These are phyloP conservation scores for Paramecium tetraurelia DNA, from an alignment of 73 alveolate genomes.

Conservation along the genomic window DNA sequence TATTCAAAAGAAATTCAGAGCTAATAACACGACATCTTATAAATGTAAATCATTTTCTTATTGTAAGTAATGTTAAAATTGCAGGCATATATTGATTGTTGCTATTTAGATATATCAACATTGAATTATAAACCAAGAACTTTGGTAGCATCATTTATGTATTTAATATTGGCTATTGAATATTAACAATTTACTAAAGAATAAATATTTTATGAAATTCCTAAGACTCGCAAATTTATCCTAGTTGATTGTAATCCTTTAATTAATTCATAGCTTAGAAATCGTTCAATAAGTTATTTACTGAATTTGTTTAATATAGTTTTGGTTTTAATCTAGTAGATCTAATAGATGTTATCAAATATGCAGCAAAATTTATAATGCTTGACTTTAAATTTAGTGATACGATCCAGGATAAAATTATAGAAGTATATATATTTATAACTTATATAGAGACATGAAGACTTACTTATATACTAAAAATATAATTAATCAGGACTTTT, in stretches of 20 bases:
- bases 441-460: not conserved
- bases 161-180: constrained; percentile 9
- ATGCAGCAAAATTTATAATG: not conserved
- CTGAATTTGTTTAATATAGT: constrained; percentile 30
- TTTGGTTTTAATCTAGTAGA: constrained; percentile 34
- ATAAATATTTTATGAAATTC: not conserved
- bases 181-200: constrained; percentile 3
- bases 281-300: not conserved
- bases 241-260: not conserved
- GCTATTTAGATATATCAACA: not conserved
- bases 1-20: not conserved
- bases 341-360: not conserved
- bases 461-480: not conserved
- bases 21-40: not conserved
- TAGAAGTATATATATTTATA: not conserved
- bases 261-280: not conserved
- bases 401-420: not conserved
- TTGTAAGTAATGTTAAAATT: constrained; percentile 7
- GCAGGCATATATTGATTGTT: constrained; percentile 5
- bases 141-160: constrained; percentile 44
- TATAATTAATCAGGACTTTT: not conserved
- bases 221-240: not conserved
- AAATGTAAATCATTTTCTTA: not conserved
- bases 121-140: constrained; percentile 2
- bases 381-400: not conserved